Percentiles rank a stretch among this genome's conserved stretches.
phyloP scores from a whole-genome alignment of 2,329 filamentous ascomycete species.

The Xylariaceae sp. region DNA sequence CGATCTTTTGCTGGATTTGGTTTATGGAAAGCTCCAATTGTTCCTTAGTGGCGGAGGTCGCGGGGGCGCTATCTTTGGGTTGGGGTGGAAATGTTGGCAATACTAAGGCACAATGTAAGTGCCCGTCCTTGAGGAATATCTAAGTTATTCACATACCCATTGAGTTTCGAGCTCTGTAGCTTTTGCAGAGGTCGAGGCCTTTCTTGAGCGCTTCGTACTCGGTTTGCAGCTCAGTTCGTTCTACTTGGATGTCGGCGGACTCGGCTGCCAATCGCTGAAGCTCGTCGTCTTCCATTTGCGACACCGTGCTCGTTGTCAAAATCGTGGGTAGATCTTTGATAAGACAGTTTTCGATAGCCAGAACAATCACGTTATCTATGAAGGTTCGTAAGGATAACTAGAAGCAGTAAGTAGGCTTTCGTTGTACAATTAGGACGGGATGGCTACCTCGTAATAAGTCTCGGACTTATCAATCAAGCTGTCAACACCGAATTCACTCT shows the following conservation, averaged over 20 bases:
- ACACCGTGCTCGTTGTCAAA: slow-evolving; percentile 42
- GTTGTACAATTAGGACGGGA: not conserved
- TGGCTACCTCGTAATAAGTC: slow-evolving; percentile 51
- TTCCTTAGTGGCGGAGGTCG: not conserved
- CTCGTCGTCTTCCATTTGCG: slow-evolving; percentile 40
- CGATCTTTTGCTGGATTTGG: not conserved
- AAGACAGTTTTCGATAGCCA: slow-evolving; percentile 48
- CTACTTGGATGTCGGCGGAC: slow-evolving; percentile 32
- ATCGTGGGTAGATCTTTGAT: slow-evolving; percentile 44
- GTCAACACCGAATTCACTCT: slow-evolving; percentile 45
- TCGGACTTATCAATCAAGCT: slow-evolving; percentile 53
- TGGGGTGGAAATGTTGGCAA: not conserved
- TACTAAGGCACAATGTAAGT: slow-evolving; percentile 7
- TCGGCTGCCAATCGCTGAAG: slow-evolving; percentile 38
- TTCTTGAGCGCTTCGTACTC: slow-evolving; percentile 32
- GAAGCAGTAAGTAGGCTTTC: slow-evolving; percentile 8
- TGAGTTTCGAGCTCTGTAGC: slow-evolving; percentile 25
- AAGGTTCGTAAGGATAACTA: slow-evolving; percentile 43
- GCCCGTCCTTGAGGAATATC: not conserved
- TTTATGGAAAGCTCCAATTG: not conserved
- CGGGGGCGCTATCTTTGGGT: not conserved
- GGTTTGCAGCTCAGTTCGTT: slow-evolving; percentile 31
- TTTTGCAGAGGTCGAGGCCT: slow-evolving; percentile 35
- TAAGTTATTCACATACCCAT: slow-evolving; percentile 5
- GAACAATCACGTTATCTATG: slow-evolving; percentile 45